These are phyloP conservation scores for Penstemon eatonii DNA, from an alignment of 257 asterid species.

Conservation along the genomic window DNA sequence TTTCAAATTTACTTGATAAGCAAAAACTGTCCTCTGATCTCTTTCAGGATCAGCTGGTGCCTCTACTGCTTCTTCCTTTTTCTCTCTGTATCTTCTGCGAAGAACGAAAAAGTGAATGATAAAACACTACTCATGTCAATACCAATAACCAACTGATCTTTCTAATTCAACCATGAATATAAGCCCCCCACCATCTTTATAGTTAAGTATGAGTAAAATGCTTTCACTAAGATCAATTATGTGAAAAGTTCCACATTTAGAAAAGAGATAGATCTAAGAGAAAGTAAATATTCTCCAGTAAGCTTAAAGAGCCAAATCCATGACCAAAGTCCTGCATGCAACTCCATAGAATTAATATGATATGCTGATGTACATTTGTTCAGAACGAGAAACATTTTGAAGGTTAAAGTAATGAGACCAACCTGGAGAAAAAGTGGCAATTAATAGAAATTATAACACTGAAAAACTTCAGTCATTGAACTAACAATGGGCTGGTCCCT, in stretches of 20 bases:
- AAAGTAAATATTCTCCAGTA: constrained; percentile 47
- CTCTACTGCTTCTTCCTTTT: constrained; percentile 52
- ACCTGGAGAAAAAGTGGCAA: constrained; percentile 60
- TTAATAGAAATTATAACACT: constrained; percentile 57
- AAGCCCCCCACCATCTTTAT: constrained; percentile 36
- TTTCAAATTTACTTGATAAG: constrained; percentile 57
- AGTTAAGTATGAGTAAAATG: constrained; percentile 34
- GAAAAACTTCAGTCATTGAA: constrained; percentile 62
- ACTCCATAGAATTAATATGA: constrained; percentile 58
- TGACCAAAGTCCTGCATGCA: constrained; percentile 59
- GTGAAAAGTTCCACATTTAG: constrained; percentile 39
- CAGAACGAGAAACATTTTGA: constrained; percentile 47
- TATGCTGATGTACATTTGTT: constrained; percentile 42
- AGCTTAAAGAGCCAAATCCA: constrained; percentile 55
- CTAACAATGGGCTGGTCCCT: constrained; percentile 60
- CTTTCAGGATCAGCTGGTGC: constrained; percentile 69
- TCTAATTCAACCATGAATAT: constrained; percentile 36
- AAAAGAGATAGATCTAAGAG: constrained; percentile 44
- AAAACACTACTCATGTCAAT: constrained; percentile 5
- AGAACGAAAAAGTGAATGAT: constrained; percentile 13
- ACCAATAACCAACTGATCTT: constrained; percentile 18
- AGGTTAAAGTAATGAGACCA: constrained; percentile 49
- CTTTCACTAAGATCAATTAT: constrained; percentile 39
- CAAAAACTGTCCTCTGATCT: constrained; percentile 76
- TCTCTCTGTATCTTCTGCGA: constrained; percentile 60